A percentile compares a stretch with the other conserved stretches of the same genome.
These are phyloP conservation scores for Solanum hybrid DNA, from an alignment of 305 asterid genomes.

Conservation along the genomic window DNA sequence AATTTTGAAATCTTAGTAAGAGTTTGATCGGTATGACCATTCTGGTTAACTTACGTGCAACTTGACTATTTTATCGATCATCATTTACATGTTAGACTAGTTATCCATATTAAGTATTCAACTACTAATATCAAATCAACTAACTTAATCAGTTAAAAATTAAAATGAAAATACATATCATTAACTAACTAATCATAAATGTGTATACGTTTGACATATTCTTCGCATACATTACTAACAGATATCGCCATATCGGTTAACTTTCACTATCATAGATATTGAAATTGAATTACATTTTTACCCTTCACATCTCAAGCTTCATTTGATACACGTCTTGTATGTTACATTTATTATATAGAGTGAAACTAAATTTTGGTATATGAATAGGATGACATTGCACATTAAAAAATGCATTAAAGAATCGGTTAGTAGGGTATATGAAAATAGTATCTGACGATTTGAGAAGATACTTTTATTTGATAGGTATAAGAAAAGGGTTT, in stretches of 20 bases:
- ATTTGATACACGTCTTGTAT: too few relatives aligned
- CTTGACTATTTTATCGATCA: not conserved
- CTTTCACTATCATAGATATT: not conserved
- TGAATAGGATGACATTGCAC: not conserved
- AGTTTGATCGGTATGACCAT: too few relatives aligned
- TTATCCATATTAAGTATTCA: not conserved
- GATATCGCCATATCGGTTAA: not conserved
- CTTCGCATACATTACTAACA: not conserved
- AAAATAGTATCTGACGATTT: not conserved
- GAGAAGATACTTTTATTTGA: not conserved
- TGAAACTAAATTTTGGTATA: not conserved
- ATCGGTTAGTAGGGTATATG: accelerated
- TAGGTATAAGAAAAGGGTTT: not conserved
- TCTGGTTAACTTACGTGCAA: not conserved
- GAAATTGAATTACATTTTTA: not conserved
- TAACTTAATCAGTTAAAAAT: not conserved
- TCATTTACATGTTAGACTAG: not conserved
- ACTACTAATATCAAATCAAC: not conserved
- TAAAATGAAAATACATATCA: not conserved
- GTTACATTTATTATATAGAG: not conserved
- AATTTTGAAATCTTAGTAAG: accelerated
- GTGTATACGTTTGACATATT: not conserved
- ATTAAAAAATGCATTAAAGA: not conserved
- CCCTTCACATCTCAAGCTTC: not conserved
- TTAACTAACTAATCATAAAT: not conserved